Conservation (phyloP, 2,329 filamentous ascomycete genomes). For the Arachnomyces sp. region DNA sequence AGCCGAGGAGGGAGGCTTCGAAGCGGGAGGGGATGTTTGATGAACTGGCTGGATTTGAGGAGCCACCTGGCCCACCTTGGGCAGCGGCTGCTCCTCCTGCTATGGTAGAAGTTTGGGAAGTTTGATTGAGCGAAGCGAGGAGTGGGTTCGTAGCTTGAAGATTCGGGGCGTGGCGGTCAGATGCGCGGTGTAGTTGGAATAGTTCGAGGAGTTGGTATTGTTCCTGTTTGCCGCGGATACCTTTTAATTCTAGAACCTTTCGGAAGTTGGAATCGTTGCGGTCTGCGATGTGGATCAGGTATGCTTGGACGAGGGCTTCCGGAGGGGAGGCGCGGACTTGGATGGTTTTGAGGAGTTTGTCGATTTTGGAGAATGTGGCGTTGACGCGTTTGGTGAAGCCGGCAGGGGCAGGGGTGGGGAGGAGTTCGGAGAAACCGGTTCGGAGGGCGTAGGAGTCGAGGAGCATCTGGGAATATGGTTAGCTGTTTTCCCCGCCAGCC, state of each 20-base stretch:
- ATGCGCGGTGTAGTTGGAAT: conserved; percentile 75
- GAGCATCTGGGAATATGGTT: conserved; percentile 60
- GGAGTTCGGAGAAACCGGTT: conserved; percentile 40
- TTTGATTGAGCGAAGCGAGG: conserved; percentile 56
- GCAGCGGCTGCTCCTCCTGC: conserved; percentile 23
- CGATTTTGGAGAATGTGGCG: conserved; percentile 73
- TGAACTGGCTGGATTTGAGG: conserved; percentile 33
- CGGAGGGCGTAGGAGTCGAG: conserved; percentile 75
- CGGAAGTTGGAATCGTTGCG: conserved; percentile 89
- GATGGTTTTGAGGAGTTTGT: conserved; percentile 88
- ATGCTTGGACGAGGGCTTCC: conserved; percentile 91
- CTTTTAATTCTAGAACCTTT: conserved; percentile 93
- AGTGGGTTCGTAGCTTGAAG: conserved; percentile 63
- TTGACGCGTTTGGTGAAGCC: conserved; percentile 80
- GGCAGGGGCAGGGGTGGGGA: conserved; percentile 49
- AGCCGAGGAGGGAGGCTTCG: conserved; percentile 73
- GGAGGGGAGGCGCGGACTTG: conserved; percentile 87
- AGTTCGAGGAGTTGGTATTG: conserved; percentile 77
- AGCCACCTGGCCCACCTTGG: conserved; percentile 37
- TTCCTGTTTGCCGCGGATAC: conserved; percentile 70
- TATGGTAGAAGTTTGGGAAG: conserved; percentile 14
- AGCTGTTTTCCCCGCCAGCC: conserved; percentile 7
- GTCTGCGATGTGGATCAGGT: conserved; percentile 93
- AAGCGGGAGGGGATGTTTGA: conserved; percentile 53
- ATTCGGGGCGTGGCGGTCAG: conserved; percentile 53